These are phyloP conservation scores for Eucalyptus globulus DNA, from an alignment of 345 rosid species.

Conservation along the genomic window DNA sequence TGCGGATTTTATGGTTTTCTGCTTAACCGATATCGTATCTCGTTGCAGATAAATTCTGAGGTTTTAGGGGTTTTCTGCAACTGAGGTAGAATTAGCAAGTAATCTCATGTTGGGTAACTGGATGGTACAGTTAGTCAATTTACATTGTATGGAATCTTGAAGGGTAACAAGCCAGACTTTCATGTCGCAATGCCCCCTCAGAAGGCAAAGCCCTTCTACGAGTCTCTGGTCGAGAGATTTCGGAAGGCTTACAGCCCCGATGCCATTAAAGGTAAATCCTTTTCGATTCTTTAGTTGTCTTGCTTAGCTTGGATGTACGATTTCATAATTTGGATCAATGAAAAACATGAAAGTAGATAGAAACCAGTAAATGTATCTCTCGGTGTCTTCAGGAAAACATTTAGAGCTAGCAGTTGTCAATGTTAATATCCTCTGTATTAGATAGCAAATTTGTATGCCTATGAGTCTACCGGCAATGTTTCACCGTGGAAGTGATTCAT, in stretches of 20 bases:
- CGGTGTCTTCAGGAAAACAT: accelerated
- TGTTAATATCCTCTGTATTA: background rate
- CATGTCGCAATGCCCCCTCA: slow-evolving; percentile 92
- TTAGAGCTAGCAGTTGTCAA: background rate
- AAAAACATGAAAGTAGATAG: background rate
- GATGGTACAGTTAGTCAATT: slow-evolving; percentile 73
- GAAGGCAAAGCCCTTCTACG: slow-evolving; percentile 67
- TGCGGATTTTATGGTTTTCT: background rate
- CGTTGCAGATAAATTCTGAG: background rate
- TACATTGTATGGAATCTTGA: slow-evolving; percentile 77
- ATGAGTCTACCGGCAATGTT: background rate
- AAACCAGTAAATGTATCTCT: background rate
- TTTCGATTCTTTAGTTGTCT: background rate
- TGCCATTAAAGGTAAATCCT: slow-evolving; percentile 42
- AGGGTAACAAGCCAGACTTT: slow-evolving; percentile 98
- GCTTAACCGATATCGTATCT: background rate
- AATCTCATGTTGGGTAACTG: background rate
- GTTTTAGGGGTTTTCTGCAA: background rate
- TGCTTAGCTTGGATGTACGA: background rate
- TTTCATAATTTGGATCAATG: background rate
- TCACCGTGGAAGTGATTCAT: background rate
- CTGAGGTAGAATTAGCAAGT: background rate
- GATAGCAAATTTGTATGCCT: background rate
- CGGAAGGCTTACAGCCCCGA: slow-evolving; percentile 43
- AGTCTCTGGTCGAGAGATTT: slow-evolving; percentile 53